phyloP scores from a whole-genome alignment of 129 eudicot genomes.

The Pulicaria dysenterica region DNA sequence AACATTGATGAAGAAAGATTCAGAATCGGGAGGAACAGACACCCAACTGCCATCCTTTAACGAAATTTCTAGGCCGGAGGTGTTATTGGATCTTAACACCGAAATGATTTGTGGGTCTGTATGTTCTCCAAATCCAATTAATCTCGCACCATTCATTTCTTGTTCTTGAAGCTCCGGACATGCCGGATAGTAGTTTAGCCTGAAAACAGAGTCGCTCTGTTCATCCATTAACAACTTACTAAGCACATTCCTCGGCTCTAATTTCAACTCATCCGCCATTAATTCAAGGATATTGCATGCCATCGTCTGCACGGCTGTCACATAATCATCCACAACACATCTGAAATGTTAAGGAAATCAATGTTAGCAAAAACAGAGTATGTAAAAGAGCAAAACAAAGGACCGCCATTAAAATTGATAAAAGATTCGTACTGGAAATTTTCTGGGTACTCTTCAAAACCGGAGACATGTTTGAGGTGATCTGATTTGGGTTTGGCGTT shows the following conservation, averaged over 20 bases:
- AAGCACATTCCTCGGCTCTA: conserved; percentile 56
- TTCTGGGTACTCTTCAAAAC: conserved; percentile 45
- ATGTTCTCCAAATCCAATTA: conserved; percentile 45
- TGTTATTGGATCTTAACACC: conserved; percentile 50
- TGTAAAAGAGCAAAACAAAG: conserved; percentile 12
- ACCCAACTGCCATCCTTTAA: conserved; percentile 37
- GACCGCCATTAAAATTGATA: not conserved
- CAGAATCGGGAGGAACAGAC: conserved; percentile 41
- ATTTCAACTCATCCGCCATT: conserved; percentile 73
- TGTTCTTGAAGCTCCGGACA: conserved; percentile 36
- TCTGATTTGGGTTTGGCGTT: conserved; percentile 45
- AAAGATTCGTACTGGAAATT: conserved; percentile 45
- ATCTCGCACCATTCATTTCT: conserved; percentile 30
- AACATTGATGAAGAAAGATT: conserved; percentile 42
- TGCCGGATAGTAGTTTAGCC: conserved; percentile 43
- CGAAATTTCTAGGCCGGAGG: conserved; percentile 41
- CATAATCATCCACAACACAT: conserved; percentile 51
- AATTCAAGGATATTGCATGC: conserved; percentile 70
- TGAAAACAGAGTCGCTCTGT: conserved; percentile 45
- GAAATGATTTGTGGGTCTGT: conserved; percentile 50
- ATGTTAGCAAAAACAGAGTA: not conserved
- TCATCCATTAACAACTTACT: conserved; percentile 60
- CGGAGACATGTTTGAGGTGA: conserved; percentile 35
- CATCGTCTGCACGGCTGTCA: conserved; percentile 62
- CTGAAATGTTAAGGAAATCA: conserved; percentile 31